Evolutionary conservation across 768 basidiomycete genomes (phyloP).

Genomic region (Xerocomellus intermedius): DNA sequence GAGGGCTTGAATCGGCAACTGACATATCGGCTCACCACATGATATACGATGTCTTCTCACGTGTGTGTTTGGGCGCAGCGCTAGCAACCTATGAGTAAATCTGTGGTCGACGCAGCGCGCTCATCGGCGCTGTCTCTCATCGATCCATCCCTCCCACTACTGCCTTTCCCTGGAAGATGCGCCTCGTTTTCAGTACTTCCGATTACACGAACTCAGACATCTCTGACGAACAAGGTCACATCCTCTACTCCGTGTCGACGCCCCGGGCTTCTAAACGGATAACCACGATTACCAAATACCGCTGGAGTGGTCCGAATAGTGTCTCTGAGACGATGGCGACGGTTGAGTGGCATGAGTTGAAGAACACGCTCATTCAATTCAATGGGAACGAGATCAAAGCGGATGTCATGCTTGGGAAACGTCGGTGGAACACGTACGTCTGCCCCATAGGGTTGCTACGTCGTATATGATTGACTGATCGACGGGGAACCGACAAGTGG

Average conservation of each 20-base stretch:
- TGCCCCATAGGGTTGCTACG: not conserved
- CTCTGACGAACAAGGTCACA: slow-evolving; percentile 16
- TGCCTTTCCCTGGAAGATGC: slow-evolving; percentile 9
- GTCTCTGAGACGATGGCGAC: slow-evolving; percentile 31
- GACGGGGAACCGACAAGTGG: slow-evolving; percentile 17
- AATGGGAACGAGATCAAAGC: slow-evolving; percentile 30
- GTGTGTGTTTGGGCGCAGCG: not conserved
- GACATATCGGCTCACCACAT: slow-evolving; percentile 17
- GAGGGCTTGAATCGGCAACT: not conserved
- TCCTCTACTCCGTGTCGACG: slow-evolving; percentile 24
- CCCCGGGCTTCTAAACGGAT: slow-evolving; percentile 11
- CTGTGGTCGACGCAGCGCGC: not conserved
- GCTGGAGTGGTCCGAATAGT: slow-evolving; percentile 18
- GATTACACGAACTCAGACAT: slow-evolving; percentile 21
- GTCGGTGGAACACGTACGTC: slow-evolving; percentile 25
- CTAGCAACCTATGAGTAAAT: not conserved
- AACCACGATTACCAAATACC: slow-evolving; percentile 27
- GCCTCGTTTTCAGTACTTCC: slow-evolving; percentile 20
- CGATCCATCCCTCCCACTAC: not conserved
- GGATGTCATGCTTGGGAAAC: slow-evolving; percentile 20
- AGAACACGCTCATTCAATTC: slow-evolving; percentile 30
- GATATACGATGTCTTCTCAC: slow-evolving; percentile 9
- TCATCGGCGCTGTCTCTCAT: not conserved
- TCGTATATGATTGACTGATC: not conserved
- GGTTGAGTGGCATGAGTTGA: slow-evolving; percentile 34